These are phyloP conservation scores for Sonneratia caseolaris DNA, from an alignment of 345 rosid species.

Conservation along the genomic window DNA sequence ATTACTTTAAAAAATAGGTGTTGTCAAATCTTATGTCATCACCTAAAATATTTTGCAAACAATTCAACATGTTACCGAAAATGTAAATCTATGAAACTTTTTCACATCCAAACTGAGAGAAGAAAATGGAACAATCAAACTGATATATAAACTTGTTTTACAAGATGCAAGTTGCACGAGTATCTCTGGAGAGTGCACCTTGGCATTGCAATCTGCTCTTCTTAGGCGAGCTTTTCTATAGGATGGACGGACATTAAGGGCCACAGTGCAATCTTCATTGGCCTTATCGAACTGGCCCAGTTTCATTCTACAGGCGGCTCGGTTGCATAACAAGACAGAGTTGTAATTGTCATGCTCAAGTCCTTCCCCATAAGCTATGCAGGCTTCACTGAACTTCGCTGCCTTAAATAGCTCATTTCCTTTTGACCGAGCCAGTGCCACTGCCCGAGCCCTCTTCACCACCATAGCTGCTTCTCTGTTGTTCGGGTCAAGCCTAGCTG, in stretches of 20 bases:
- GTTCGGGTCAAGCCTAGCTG: constrained; percentile 54
- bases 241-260: constrained; percentile 49
- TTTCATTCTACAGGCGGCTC: constrained; percentile 72
- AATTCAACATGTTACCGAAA: neutral
- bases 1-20: too few species aligned
- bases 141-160: neutral
- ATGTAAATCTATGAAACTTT: too few species aligned
- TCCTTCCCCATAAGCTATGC: constrained; percentile 59
- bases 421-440: constrained; percentile 46
- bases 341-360: constrained; percentile 59
- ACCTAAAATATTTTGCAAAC: neutral
- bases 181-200: constrained; percentile 27
- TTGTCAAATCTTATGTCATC: too few species aligned
- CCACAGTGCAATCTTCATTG: constrained; percentile 61
- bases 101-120: neutral
- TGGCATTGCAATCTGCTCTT: constrained; percentile 71
- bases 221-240: constrained; percentile 79
- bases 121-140: neutral
- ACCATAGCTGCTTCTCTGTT: constrained; percentile 53
- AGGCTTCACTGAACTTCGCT: constrained; percentile 41
- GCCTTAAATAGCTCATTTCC: constrained; percentile 75
- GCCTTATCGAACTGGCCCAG: constrained; percentile 55
- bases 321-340: constrained; percentile 74
- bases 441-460: constrained; percentile 38
- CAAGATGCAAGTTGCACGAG: neutral